phyloP scores from a whole-genome alignment of 2,329 filamentous ascomycete genomes.

The Hypoxylon sp. region DNA sequence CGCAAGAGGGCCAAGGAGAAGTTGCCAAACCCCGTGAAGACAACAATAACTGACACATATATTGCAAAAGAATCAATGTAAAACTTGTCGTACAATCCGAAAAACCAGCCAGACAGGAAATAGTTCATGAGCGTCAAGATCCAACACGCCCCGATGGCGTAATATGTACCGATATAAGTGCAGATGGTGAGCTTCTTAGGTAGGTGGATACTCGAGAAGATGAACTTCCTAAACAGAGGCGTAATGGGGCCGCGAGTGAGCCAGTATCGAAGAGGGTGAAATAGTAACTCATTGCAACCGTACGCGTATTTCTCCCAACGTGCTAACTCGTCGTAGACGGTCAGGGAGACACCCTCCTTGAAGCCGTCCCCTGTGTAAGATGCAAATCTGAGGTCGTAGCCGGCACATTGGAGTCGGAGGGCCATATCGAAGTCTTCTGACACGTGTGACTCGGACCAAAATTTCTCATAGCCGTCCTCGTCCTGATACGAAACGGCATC shows the following conservation, averaged over 20 bases:
- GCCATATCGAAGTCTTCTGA: constrained; percentile 89
- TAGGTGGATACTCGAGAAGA: constrained; percentile 80
- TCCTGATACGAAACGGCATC: constrained; percentile 76
- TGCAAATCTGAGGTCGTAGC: constrained; percentile 80
- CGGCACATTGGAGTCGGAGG: constrained; percentile 78
- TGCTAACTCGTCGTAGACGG: constrained; percentile 86
- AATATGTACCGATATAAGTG: constrained; percentile 85
- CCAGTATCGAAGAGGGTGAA: constrained; percentile 84
- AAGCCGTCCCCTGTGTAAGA: constrained; percentile 83
- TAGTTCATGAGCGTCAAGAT: constrained; percentile 81
- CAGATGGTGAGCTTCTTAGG: constrained; percentile 83
- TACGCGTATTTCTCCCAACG: constrained; percentile 92
- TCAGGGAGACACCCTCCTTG: constrained; percentile 86
- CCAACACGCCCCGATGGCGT: constrained; percentile 83
- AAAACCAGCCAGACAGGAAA: constrained; percentile 81
- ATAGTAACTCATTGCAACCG: constrained; percentile 85
- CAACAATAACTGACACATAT: constrained; percentile 54
- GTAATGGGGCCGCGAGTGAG: constrained; percentile 81
- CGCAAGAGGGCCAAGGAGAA: constrained; percentile 69
- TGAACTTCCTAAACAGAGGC: constrained; percentile 80
- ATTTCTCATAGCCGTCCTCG: constrained; percentile 81
- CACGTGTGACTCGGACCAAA: constrained; percentile 85
- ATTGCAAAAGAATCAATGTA: constrained; percentile 72
- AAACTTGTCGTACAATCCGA: constrained; percentile 66
- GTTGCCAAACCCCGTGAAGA: constrained; percentile 55